Evolutionary conservation across 192 early-diverging fungal species (phyloP), one percentile per base, ranked within the genome.

Genomic region (Umbelopsis ramanniana): DNA sequence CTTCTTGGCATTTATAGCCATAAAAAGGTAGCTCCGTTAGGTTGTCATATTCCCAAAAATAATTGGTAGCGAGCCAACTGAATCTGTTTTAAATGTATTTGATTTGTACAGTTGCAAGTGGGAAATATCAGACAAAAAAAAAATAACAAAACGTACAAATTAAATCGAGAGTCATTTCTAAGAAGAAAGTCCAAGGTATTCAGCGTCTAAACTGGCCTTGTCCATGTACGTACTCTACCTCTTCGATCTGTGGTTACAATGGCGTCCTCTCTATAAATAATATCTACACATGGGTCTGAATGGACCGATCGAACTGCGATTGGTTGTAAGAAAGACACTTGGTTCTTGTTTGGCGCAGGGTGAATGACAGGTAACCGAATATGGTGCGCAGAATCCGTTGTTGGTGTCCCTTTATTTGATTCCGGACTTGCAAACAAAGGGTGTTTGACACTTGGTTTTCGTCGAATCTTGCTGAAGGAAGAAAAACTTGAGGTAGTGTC

Each of bases 221-320:
- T 23, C 78, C 78, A 80, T 53, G 43, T 53, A 26, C 78, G 52
- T 26, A 79, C 57, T 40, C 74, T 73, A 21, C 78, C 78, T 52
- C 74, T 50, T 21, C 78, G 67, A 68, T 80, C 78, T 38, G 74
- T 76, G 1, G 78, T 80, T 3, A 75, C 67, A 29, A 80, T 80
- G 26, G 38, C 52, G 35, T 76, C 74, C 24, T 76, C 47, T 45
- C 52, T 52, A 66, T 72, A 80, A 46, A 73, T 29, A 21, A 80
- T 67, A 66, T 72, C 67, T 33, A 76, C 55, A 66, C 74, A 75
- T 6, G 78, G 78, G 53, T 79, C 78, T 35, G 78, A 54, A 67
- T 76, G 74, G 2, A 80, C 47, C 2, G 68, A 70, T 22, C 67
- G 71, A 19, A 73, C 66, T n/a, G 48, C 54, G 3, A 75, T 46